Conservation (phyloP, 2,329 filamentous ascomycete genomes). For the Thielaviopsis ethacetica region DNA sequence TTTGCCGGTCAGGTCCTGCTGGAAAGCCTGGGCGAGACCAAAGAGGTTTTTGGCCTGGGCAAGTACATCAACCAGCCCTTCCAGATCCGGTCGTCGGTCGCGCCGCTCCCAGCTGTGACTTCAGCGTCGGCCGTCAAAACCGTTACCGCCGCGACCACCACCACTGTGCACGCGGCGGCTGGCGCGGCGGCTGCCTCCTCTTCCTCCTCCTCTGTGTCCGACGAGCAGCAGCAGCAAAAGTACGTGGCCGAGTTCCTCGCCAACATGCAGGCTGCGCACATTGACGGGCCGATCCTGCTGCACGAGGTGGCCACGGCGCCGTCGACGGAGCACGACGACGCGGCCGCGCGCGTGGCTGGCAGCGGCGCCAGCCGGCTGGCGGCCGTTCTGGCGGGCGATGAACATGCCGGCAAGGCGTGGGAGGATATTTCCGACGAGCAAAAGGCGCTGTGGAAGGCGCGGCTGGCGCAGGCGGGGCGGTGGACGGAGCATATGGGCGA, state of each 20-base stretch:
- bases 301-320: background rate
- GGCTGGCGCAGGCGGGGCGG: conserved; percentile 52
- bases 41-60: conserved; percentile 28
- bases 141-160: background rate
- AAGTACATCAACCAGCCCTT: conserved; percentile 11
- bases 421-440: conserved; percentile 50
- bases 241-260: conserved; percentile 5
- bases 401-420: conserved; percentile 47
- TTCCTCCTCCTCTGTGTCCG: no score
- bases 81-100: conserved; percentile 4
- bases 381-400: conserved; percentile 29
- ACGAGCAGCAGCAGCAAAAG: background rate
- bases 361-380: conserved; percentile 1
- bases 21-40: conserved; percentile 42
- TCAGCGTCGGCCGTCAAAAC: background rate
- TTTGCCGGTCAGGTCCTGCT: conserved; percentile 46
- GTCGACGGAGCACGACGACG: background rate
- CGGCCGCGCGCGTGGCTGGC: background rate
- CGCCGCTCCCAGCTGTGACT: conserved; percentile 4
- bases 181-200: background rate
- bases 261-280: conserved; percentile 2
- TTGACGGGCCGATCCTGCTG: conserved; percentile 6
- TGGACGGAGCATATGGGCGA: conserved; percentile 72
- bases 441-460: conserved; percentile 51
- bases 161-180: background rate